These are phyloP conservation scores for Aspergillus incahuasiensis DNA, from an alignment of 495 filamentous ascomycete genomes.

Conservation along the genomic window DNA sequence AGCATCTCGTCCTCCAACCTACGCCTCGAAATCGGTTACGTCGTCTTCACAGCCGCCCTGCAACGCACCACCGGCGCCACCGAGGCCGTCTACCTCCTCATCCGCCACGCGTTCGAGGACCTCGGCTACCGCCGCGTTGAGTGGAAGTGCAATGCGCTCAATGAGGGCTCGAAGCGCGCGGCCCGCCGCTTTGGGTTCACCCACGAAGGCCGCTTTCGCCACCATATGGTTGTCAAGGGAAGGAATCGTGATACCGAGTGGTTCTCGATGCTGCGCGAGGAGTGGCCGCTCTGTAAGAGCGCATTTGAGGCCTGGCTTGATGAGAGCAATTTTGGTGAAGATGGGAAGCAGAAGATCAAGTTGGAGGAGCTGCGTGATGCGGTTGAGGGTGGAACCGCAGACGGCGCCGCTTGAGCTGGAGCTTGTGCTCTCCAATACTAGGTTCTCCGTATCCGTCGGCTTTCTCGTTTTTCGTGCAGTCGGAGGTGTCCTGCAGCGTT, in stretches of 20 bases:
- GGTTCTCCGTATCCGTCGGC: too few relatives aligned
- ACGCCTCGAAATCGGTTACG: conserved; percentile 45
- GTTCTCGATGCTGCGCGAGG: conserved; percentile 47
- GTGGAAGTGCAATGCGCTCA: conserved; percentile 54
- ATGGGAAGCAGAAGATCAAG: conserved; percentile 37
- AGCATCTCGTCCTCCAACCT: conserved; percentile 37
- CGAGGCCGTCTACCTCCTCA: conserved; percentile 47
- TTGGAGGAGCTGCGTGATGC: conserved; percentile 21
- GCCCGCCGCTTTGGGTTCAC: conserved; percentile 50
- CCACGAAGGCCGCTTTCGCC: conserved; percentile 51
- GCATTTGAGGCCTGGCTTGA: conserved; percentile 46
- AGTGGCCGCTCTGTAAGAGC: conserved; percentile 47
- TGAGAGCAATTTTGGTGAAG: conserved; percentile 43
- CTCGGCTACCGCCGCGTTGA: conserved; percentile 51
- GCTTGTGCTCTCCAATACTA: too few relatives aligned
- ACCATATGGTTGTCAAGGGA: conserved; percentile 55
- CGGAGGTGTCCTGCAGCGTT: too few relatives aligned
- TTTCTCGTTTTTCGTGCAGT: too few relatives aligned
- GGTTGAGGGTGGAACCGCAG: not conserved
- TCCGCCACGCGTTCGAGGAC: conserved; percentile 41
- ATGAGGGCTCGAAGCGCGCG: conserved; percentile 43
- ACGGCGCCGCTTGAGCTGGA: too few relatives aligned
- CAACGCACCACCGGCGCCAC: conserved; percentile 49
- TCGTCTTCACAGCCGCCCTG: conserved; percentile 41
- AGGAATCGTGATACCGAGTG: conserved; percentile 52